Evolutionary conservation across 441 rosid genomes (phyloP).

Genomic region (Melastoma candidum): DNA sequence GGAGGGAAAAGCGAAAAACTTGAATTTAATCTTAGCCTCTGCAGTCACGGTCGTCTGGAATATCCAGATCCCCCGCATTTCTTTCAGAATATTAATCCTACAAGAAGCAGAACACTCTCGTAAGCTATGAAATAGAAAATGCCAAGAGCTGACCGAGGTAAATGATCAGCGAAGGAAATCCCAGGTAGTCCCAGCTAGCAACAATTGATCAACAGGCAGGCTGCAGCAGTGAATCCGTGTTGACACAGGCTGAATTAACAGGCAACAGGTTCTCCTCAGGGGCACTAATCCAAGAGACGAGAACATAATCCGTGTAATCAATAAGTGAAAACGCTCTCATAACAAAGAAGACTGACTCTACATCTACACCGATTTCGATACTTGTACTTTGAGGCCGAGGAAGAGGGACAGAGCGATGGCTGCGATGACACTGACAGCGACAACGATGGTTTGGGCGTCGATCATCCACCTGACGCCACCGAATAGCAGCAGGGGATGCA

Average conservation of each 20-base stretch:
- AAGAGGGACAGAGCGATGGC: slow-evolving; percentile 76
- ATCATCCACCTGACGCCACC: slow-evolving; percentile 36
- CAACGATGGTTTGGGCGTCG: slow-evolving; percentile 68
- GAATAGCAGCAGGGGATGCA: slow-evolving; percentile 17
- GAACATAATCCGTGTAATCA: too few species aligned
- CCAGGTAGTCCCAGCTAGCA: too few species aligned
- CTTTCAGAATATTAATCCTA: slow-evolving; percentile 61
- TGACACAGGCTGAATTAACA: too few species aligned
- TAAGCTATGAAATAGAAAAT: background rate
- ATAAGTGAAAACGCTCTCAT: slow-evolving; percentile 11
- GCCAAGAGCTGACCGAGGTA: background rate
- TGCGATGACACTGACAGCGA: slow-evolving; percentile 57
- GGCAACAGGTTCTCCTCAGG: too few species aligned
- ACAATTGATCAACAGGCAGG: too few species aligned
- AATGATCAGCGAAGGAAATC: too few species aligned
- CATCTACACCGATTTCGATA: background rate
- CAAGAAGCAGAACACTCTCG: slow-evolving; percentile 4
- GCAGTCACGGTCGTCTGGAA: slow-evolving; percentile 39
- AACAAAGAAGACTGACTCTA: background rate
- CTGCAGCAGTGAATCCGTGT: too few species aligned
- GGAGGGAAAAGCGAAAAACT: too few species aligned
- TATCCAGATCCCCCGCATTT: slow-evolving; percentile 63
- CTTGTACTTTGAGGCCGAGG: slow-evolving; percentile 64
- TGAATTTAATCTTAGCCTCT: too few species aligned
- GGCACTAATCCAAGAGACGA: too few species aligned